Percentiles rank a stretch among this genome's conserved stretches.
phyloP scores from a whole-genome alignment of 495 filamentous ascomycete species.

The Jackrogersella minutella region DNA sequence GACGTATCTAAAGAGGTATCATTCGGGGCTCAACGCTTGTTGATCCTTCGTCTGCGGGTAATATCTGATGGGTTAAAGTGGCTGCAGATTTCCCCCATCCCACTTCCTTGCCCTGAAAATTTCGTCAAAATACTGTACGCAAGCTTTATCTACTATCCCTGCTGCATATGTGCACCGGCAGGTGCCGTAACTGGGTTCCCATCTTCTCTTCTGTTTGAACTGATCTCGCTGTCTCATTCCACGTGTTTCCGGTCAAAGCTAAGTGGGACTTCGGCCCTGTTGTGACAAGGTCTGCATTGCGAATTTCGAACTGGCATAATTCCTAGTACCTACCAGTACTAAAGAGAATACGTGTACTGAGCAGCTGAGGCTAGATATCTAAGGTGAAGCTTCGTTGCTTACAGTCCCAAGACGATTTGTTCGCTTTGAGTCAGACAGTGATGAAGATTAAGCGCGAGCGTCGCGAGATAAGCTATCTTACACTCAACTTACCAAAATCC shows the following conservation, averaged over 20 bases:
- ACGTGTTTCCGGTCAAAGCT: constrained; percentile 39
- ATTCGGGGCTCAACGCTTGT: constrained; percentile 26
- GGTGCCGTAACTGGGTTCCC: constrained; percentile 24
- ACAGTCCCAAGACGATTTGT: neutral
- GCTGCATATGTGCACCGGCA: constrained; percentile 28
- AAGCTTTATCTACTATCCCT: constrained; percentile 29
- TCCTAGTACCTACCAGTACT: neutral
- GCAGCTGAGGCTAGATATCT: no score
- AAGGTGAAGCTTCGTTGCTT: constrained; percentile 12
- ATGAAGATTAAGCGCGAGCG: constrained; percentile 4
- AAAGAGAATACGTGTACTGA: neutral
- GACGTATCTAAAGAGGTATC: constrained; percentile 5
- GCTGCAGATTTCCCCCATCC: constrained; percentile 11
- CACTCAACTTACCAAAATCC: neutral
- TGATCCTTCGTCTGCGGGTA: constrained; percentile 34
- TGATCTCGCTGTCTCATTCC: constrained; percentile 25
- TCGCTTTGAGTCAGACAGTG: neutral
- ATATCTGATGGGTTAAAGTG: constrained; percentile 33
- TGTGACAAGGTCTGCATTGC: constrained; percentile 34
- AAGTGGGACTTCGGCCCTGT: constrained; percentile 34
- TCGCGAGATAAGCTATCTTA: neutral
- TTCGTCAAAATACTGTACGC: neutral
- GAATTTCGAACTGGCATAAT: neutral
- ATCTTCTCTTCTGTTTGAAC: constrained; percentile 7
- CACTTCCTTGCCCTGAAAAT: neutral